A percentile compares a stretch with the other conserved stretches of the same genome.
phyloP scores from a whole-genome alignment of 208 protist species.

The Trypanosoma grayi region DNA sequence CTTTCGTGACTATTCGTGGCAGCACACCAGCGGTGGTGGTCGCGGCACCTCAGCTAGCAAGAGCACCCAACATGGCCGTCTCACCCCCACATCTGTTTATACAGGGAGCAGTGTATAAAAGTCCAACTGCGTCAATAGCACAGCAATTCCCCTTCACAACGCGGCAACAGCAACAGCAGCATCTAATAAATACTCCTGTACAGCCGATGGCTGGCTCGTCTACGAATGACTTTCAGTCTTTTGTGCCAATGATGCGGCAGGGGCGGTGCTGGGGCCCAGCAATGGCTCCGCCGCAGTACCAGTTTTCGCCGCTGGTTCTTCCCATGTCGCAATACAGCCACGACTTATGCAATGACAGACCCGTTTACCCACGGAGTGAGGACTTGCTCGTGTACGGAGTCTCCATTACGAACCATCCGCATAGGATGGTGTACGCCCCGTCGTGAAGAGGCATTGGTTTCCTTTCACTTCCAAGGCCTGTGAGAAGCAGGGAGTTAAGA shows the following conservation, averaged over 20 bases:
- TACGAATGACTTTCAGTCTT: not conserved
- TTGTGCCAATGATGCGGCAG: not conserved
- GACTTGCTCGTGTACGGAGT: not conserved
- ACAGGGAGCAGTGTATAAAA: not conserved
- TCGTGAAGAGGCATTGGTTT: not conserved
- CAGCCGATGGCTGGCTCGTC: not conserved
- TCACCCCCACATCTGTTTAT: conserved; percentile 5
- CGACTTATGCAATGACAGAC: not conserved
- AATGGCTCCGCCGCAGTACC: not conserved
- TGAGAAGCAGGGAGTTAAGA: not conserved
- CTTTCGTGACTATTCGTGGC: not conserved
- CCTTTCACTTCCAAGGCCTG: not conserved
- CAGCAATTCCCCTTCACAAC: conserved; percentile 2
- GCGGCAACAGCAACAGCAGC: conserved; percentile 7
- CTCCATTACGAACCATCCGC: not conserved
- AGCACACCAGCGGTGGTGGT: conserved; percentile 7
- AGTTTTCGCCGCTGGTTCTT: not conserved
- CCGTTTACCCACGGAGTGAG: not conserved
- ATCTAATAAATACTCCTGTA: not conserved
- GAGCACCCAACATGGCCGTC: not conserved
- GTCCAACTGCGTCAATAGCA: not conserved
- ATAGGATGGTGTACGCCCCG: not conserved
- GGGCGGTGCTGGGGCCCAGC: not conserved
- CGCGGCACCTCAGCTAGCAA: not conserved
- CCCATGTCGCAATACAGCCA: conserved; percentile 1